These are phyloP conservation scores for Monosporascus sp. DNA, from an alignment of 2,329 filamentous ascomycete species.

Conservation along the genomic window DNA sequence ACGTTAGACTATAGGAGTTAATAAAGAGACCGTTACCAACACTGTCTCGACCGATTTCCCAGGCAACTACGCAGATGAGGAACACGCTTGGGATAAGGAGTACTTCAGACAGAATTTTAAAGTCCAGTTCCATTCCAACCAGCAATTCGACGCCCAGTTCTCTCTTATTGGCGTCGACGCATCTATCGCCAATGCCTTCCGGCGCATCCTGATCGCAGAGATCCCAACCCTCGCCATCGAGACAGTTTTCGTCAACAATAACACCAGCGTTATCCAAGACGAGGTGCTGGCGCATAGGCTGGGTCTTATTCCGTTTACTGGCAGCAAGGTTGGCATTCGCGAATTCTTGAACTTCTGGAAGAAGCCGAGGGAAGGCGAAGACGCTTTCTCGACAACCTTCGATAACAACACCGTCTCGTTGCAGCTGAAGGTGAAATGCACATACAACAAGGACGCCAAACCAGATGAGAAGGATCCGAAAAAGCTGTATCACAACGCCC, in stretches of 20 bases:
- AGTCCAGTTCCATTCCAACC: conserved; percentile 80
- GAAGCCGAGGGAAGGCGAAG: conserved; percentile 60
- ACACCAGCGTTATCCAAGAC: conserved; percentile 96
- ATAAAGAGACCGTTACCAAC: conserved; percentile 84
- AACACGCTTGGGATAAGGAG: conserved; percentile 71
- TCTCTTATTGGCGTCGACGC: conserved; percentile 90
- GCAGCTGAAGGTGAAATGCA: conserved; percentile 72
- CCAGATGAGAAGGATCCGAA: conserved; percentile 72
- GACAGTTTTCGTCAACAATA: conserved; percentile 87
- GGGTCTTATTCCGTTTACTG: conserved; percentile 84
- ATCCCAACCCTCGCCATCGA: conserved; percentile 93
- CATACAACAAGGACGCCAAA: conserved; percentile 66
- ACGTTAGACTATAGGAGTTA: conserved; percentile 73
- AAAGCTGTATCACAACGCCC: conserved; percentile 80
- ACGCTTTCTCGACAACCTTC: conserved; percentile 52
- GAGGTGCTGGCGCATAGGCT: conserved; percentile 89
- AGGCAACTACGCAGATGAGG: conserved; percentile 83
- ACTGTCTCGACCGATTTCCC: conserved; percentile 89
- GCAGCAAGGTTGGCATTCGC: conserved; percentile 66
- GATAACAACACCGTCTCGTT: conserved; percentile 89
- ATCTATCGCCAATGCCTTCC: conserved; percentile 92
- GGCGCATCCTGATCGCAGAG: conserved; percentile 90
- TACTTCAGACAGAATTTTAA: conserved; percentile 65
- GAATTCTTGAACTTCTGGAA: conserved; percentile 78
- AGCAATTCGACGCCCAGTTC: conserved; percentile 73